phyloP scores from a whole-genome alignment of 2,329 filamentous ascomycete genomes.

The Aaosphaeria arxii region DNA sequence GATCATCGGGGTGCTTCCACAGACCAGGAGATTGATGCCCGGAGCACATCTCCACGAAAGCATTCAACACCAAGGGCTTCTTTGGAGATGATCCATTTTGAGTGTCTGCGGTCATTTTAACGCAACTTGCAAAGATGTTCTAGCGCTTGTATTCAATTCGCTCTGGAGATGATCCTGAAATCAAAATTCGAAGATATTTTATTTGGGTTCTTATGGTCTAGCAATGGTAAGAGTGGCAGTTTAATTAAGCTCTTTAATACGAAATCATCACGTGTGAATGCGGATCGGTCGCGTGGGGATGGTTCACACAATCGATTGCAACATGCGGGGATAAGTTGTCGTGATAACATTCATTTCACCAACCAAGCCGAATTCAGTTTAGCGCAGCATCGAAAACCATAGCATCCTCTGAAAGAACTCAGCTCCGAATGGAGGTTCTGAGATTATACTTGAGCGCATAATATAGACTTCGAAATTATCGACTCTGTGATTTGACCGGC shows the following conservation, averaged over 20 bases:
- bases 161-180: not conserved
- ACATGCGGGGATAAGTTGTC: conserved; percentile 3
- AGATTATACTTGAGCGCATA: too few relatives aligned
- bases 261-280: not conserved
- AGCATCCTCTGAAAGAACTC: too few relatives aligned
- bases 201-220: not conserved
- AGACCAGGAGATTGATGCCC: conserved; percentile 48
- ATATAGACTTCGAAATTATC: too few relatives aligned
- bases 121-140: not conserved
- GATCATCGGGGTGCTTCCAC: conserved; percentile 62
- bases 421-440: too few relatives aligned
- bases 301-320: conserved; percentile 1
- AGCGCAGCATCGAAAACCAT: not conserved
- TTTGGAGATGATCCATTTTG: conserved; percentile 11
- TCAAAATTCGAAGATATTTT: not conserved
- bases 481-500: too few relatives aligned
- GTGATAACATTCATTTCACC: conserved; percentile 3
- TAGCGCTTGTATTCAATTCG: not conserved
- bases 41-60: conserved; percentile 34
- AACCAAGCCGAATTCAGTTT: not conserved
- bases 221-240: not conserved
- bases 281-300: not conserved
- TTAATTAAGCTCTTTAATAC: not conserved
- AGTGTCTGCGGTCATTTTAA: conserved; percentile 1
- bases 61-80: conserved; percentile 37